phyloP scores from a whole-genome alignment of 768 basidiomycete species.

The Sistotremastrum suecicum region DNA sequence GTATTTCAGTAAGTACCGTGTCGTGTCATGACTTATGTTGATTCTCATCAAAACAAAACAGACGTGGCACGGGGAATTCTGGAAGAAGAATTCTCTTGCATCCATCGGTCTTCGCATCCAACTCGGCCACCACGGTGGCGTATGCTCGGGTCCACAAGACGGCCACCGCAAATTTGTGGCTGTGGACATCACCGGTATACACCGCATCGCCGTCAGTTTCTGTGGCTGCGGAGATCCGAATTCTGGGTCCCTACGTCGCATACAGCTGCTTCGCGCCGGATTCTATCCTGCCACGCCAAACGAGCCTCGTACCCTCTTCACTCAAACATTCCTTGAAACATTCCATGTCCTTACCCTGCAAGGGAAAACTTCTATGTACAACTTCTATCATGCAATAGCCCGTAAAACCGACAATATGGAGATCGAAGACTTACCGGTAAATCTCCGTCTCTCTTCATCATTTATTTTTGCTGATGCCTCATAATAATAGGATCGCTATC shows the following conservation, averaged over 20 bases:
- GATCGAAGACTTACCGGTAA: neutral
- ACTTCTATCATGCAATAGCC: slow-evolving; percentile 1
- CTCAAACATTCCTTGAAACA: slow-evolving; percentile 1
- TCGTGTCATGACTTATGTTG: neutral
- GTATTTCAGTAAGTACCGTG: neutral
- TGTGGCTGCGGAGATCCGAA: too few relatives aligned
- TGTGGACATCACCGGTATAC: neutral
- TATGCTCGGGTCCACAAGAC: neutral
- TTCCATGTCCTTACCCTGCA: slow-evolving; percentile 1
- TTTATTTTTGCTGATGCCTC: neutral
- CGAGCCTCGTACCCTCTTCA: neutral
- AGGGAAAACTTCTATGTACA: slow-evolving; percentile 2
- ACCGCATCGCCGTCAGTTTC: neutral
- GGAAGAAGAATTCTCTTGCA: neutral
- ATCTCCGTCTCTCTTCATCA: neutral
- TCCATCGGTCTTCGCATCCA: slow-evolving; percentile 1
- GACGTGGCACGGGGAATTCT: slow-evolving; percentile 2
- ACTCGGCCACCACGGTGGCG: slow-evolving; percentile 1
- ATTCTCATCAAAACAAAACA: neutral
- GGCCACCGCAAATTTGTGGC: too few relatives aligned
- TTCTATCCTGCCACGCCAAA: neutral
- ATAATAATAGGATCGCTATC: neutral
- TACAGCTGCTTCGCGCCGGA: neutral
- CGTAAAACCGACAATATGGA: neutral
- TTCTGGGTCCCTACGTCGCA: neutral